Evolutionary conservation across 139 green algal species (phyloP).

Genomic region (Haematococcus lacustris): DNA sequence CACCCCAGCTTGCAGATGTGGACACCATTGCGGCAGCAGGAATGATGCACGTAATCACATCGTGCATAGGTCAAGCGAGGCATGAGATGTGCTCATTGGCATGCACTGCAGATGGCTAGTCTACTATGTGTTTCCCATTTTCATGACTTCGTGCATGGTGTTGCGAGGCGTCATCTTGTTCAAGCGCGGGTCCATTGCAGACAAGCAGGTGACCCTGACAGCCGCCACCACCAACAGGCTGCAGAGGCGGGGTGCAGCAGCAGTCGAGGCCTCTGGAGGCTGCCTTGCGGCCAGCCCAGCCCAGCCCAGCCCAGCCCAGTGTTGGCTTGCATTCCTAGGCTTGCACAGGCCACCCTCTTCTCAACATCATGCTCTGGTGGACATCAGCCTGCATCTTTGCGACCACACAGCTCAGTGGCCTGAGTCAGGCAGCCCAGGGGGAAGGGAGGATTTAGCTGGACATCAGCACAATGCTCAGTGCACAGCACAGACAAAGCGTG

Average conservation of each 20-base stretch:
- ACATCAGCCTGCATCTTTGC: too few species aligned
- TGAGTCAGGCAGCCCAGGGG: background rate
- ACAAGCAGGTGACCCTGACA: conserved; percentile 57
- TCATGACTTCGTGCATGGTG: conserved; percentile 59
- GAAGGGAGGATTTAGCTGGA: background rate
- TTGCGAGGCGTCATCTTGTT: conserved; percentile 69
- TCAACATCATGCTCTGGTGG: background rate
- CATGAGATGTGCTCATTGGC: too few species aligned
- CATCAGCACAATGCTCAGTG: too few species aligned
- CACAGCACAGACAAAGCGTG: too few species aligned
- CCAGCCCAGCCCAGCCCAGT: background rate
- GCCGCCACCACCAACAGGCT: background rate
- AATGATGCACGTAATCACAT: too few species aligned
- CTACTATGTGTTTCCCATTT: conserved; percentile 74
- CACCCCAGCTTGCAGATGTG: too few species aligned
- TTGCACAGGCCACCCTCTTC: background rate
- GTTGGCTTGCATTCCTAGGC: background rate
- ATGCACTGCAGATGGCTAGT: conserved; percentile 75
- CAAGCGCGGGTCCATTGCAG: conserved; percentile 56
- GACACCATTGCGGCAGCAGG: too few species aligned
- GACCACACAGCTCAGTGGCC: too few species aligned
- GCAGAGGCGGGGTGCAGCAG: background rate
- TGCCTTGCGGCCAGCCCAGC: background rate
- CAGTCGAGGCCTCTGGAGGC: background rate
- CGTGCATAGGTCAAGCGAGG: too few species aligned